Evolutionary conservation across 345 rosid genomes (phyloP), one percentile per base, ranked within the genome.

Genomic region (Lumnitzera littorea): DNA sequence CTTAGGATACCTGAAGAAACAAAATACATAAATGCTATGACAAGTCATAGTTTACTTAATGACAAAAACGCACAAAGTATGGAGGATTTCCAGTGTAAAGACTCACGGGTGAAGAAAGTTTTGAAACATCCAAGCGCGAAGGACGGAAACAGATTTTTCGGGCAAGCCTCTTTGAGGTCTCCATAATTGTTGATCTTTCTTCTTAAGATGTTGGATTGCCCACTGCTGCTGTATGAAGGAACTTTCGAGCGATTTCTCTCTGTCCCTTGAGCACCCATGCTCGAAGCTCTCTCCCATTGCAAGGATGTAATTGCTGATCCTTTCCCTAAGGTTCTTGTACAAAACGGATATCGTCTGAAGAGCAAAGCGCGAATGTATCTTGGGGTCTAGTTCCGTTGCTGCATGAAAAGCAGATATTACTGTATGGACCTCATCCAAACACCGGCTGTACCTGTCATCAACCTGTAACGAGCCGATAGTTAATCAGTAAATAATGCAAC

Each of bases 71-170:
- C 15, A 12, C 13, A 51, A 50, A n/a, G 4, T 12, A 50, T 31
- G 1, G 7, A 15, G 15, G 24, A 11, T 3, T 50, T 16, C 15
- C 0, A 11, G 31, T 47, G 48, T 46, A n/a, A 51, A 46, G 58
- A 60, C 82, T 84, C 67, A 94, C 99, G 99, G 99, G 68, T 94
- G 99, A 74, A 94, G 99, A 52, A 94, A 94, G 82, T 94, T 90
- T 57, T 94, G 90, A 75, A 94, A 94, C 99, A 94, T 94, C 99
- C 99, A 94, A 11, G 90, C 79, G 0, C 99, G 84, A 24, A 94
- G 73, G 65, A 94, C 91, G 0, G 95, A 78, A 43, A 94, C 97
- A 5, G 99, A 94, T 72, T 78, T 84, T 64, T 90, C 97, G 0
- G 99, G 99, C 66, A 94, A 74, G 15, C 99, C 99, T 52, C 99